Conservation (phyloP, 129 eudicot species). For the Centaurea solstitialis region DNA sequence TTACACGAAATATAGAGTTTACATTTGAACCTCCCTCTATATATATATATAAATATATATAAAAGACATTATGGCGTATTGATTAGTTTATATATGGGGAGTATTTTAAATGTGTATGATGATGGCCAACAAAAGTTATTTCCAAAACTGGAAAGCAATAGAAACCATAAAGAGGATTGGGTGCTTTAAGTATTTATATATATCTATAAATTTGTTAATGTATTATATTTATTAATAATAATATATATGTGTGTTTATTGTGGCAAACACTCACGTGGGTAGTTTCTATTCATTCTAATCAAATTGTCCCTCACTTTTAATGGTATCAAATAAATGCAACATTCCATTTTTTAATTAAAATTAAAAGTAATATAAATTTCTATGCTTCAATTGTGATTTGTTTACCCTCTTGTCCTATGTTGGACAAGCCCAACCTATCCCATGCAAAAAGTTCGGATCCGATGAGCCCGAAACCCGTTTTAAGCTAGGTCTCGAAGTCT, state of each 20-base stretch:
- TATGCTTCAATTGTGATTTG: neutral
- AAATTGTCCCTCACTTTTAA: constrained; percentile 52
- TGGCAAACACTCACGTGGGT: constrained; percentile 58
- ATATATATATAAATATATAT: too few relatives aligned
- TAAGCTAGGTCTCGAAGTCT: too few relatives aligned
- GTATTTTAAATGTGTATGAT: constrained; percentile 8
- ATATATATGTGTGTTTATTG: constrained; percentile 18
- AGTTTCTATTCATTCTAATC: constrained; percentile 33
- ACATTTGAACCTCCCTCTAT: too few relatives aligned
- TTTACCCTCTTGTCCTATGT: neutral
- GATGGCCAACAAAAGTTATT: constrained; percentile 34
- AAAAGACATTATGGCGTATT: neutral
- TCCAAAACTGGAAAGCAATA: constrained; percentile 27
- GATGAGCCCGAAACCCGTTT: neutral
- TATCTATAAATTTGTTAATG: neutral
- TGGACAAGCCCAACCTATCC: neutral
- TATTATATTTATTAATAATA: neutral
- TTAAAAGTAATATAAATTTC: neutral
- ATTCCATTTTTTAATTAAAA: neutral
- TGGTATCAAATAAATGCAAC: constrained; percentile 37
- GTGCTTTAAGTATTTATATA: neutral
- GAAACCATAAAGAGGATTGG: constrained; percentile 20
- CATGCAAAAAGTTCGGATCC: neutral
- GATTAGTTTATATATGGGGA: neutral
- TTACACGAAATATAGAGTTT: too few relatives aligned